Percentiles rank a stretch among this genome's conserved stretches.
Conservation (phyloP, 495 filamentous ascomycete genomes). For the Annulohypoxylon moriforme region DNA sequence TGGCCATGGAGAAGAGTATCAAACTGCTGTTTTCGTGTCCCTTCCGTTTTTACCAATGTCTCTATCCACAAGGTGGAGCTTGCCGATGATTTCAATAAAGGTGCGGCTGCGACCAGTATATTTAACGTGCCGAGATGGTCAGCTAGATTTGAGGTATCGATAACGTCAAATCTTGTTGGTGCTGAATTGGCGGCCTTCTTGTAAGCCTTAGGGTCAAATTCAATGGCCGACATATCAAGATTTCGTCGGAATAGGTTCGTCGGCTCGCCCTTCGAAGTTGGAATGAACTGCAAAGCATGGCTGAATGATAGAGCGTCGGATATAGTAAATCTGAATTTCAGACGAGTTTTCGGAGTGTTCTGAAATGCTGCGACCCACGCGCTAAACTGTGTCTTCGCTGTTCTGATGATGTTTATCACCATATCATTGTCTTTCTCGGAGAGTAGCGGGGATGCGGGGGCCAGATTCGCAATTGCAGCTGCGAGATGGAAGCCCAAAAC, state of each 20-base stretch:
- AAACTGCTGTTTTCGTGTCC: constrained; percentile 24
- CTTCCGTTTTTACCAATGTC: constrained; percentile 17
- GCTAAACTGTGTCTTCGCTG: constrained; percentile 48
- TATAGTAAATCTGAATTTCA: constrained; percentile 37
- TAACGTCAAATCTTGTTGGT: constrained; percentile 44
- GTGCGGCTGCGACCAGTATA: constrained; percentile 37
- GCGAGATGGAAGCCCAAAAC: constrained; percentile 48
- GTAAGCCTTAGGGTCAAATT: constrained; percentile 34
- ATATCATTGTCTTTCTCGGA: not conserved
- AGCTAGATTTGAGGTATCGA: constrained; percentile 46
- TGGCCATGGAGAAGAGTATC: constrained; percentile 39
- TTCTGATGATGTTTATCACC: constrained; percentile 15
- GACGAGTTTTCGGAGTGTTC: not conserved
- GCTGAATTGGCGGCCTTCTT: constrained; percentile 10
- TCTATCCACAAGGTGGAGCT: constrained; percentile 45
- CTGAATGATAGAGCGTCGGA: constrained; percentile 42
- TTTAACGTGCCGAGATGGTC: constrained; percentile 42
- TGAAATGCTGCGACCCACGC: constrained; percentile 51
- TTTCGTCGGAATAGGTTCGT: constrained; percentile 24
- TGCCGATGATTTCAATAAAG: constrained; percentile 37
- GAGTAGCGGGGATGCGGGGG: constrained; percentile 31
- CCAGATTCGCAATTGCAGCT: constrained; percentile 27
- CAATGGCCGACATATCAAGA: constrained; percentile 13
- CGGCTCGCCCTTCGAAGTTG: not conserved
- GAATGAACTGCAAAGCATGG: constrained; percentile 33